These are phyloP conservation scores for Lentinula sp. DNA, from an alignment of 768 basidiomycete species.

Conservation along the genomic window DNA sequence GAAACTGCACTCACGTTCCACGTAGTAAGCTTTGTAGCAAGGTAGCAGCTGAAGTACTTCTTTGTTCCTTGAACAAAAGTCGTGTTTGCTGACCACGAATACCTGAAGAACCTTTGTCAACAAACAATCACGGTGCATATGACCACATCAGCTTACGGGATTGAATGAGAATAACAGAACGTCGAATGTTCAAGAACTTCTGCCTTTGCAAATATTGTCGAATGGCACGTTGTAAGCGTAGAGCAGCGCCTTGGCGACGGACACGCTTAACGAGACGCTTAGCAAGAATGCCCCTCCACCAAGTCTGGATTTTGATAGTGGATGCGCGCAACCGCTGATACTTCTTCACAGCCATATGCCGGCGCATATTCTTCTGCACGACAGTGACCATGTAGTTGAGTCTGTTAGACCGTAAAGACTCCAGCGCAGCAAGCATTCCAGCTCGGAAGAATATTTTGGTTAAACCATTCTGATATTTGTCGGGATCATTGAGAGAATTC, in stretches of 20 bases:
- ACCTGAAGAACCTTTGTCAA: conserved; percentile 34
- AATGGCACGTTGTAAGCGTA: conserved; percentile 66
- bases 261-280: conserved; percentile 63
- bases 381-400: conserved; percentile 90
- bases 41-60: conserved; percentile 56
- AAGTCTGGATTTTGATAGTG: conserved; percentile 84
- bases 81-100: conserved; percentile 74
- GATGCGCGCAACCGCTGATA: conserved; percentile 67
- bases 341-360: conserved; percentile 76
- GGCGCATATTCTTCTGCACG: conserved; percentile 95
- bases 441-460: conserved; percentile 99
- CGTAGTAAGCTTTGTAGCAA: conserved; percentile 79
- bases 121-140: neutral
- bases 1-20: conserved; percentile 63
- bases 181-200: conserved; percentile 56
- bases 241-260: conserved; percentile 69
- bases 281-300: conserved; percentile 90
- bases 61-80: conserved; percentile 47
- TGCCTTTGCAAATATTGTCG: conserved; percentile 73
- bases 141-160: conserved; percentile 56
- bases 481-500: conserved; percentile 83
- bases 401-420: conserved; percentile 81
- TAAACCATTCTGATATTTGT: conserved; percentile 95
- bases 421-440: conserved; percentile 95
- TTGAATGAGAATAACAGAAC: conserved; percentile 69